Evolutionary conservation across 1,284 basidiomycete species (phyloP).

Genomic region (Boletus sp.): DNA sequence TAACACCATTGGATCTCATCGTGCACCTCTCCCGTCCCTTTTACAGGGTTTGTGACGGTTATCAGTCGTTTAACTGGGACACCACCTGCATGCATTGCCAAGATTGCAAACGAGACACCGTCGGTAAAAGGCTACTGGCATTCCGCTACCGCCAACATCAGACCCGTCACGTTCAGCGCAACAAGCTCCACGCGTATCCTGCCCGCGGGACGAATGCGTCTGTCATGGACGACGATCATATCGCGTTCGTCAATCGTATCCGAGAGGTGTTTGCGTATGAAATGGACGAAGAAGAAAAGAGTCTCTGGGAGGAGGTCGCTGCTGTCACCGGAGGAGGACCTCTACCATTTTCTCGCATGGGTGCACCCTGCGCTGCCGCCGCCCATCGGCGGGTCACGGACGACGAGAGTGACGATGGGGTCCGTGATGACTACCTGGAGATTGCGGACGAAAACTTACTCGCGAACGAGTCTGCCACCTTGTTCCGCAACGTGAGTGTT

Average conservation of each 20-base stretch:
- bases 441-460: conserved; percentile 17
- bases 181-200: not conserved
- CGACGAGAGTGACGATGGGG: conserved; percentile 1
- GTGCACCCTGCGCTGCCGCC: conserved; percentile 7
- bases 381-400: conserved; percentile 9
- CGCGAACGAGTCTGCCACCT: conserved; percentile 14
- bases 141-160: conserved; percentile 19
- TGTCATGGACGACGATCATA: conserved; percentile 5
- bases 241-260: conserved; percentile 7
- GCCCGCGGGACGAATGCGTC: not conserved
- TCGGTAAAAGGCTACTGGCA: conserved; percentile 27
- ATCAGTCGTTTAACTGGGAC: conserved; percentile 21
- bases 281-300: conserved; percentile 29
- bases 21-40: not conserved
- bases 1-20: conserved; percentile 4
- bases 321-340: conserved; percentile 19
- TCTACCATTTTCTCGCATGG: conserved; percentile 14
- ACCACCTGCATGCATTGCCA: conserved; percentile 26
- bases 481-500: conserved; percentile 25
- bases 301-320: conserved; percentile 31
- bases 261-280: conserved; percentile 21
- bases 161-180: conserved; percentile 3
- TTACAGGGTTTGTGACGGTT: conserved; percentile 24
- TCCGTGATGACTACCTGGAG: conserved; percentile 12
- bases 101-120: conserved; percentile 27